Evolutionary conservation across 1,284 basidiomycete genomes (phyloP).

Genomic region (Xerocomus nothofagi): DNA sequence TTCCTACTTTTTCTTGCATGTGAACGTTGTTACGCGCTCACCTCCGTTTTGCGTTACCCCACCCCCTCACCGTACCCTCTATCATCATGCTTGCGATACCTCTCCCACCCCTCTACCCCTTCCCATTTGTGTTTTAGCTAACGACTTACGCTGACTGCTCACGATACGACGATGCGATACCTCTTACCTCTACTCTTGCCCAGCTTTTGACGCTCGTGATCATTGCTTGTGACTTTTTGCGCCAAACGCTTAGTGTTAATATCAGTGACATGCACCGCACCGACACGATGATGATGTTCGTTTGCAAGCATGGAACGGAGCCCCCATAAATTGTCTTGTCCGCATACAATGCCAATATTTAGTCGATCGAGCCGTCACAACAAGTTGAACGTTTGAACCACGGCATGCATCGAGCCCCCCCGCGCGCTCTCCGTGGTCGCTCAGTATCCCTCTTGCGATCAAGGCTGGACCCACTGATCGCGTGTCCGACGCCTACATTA

Average conservation of each 20-base stretch:
- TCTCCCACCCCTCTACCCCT: background rate
- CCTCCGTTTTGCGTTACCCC: slow-evolving; percentile 15
- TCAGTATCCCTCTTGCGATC: no score
- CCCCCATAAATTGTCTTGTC: no score
- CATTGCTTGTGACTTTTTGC: background rate
- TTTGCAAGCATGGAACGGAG: no score
- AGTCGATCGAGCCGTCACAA: no score
- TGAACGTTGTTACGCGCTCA: background rate
- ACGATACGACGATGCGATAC: slow-evolving; percentile 17
- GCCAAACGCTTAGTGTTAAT: background rate
- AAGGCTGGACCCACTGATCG: no score
- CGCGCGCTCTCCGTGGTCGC: no score
- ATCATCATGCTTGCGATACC: slow-evolving; percentile 17
- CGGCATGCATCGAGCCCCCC: no score
- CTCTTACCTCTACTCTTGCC: background rate
- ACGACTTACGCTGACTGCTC: slow-evolving; percentile 3
- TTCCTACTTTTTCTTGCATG: background rate
- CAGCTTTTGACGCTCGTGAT: background rate
- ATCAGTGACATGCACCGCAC: background rate
- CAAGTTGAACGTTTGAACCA: no score
- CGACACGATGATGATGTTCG: no score
- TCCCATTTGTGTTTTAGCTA: background rate
- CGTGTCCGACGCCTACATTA: no score
- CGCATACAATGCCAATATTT: no score
- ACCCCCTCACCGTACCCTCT: background rate